A percentile compares a stretch with the other conserved stretches of the same genome.
These are phyloP conservation scores for Beauveria medogensis DNA, from an alignment of 2,329 filamentous ascomycete species.

Conservation along the genomic window DNA sequence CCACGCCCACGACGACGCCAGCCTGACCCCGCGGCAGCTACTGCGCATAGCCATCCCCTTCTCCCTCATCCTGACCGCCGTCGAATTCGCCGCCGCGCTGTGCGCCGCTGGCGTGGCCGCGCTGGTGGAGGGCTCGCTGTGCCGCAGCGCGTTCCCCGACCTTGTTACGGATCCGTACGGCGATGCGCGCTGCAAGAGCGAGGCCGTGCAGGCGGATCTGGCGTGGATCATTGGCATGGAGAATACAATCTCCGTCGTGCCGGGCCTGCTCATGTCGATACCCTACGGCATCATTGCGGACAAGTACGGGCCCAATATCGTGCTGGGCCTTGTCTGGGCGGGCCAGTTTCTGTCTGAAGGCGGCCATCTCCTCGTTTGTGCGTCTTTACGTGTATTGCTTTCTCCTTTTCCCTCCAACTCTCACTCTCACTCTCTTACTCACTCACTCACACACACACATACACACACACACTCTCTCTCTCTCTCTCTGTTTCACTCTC, in stretches of 20 bases:
- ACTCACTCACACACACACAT: no score
- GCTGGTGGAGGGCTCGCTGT: constrained; percentile 8
- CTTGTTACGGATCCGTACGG: not conserved
- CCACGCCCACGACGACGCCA: not conserved
- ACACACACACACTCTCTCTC: not conserved
- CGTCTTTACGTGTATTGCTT: not conserved
- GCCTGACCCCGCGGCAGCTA: not conserved
- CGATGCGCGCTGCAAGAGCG: constrained; percentile 9
- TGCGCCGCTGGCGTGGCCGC: not conserved
- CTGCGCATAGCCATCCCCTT: constrained; percentile 2
- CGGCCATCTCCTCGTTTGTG: constrained; percentile 4
- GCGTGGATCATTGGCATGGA: constrained; percentile 8
- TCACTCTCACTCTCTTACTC: no score
- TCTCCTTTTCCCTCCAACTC: not conserved
- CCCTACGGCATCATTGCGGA: constrained; percentile 9
- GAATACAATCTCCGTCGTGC: constrained; percentile 1
- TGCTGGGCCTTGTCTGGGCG: not conserved
- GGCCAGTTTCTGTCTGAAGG: constrained; percentile 3
- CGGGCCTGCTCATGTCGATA: constrained; percentile 5
- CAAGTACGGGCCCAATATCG: not conserved
- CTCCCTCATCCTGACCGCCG: not conserved
- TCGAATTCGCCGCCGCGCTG: not conserved
- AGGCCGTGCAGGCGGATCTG: constrained; percentile 5
- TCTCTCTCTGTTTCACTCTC: no score
- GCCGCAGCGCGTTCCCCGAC: not conserved